Evolutionary conservation across 257 asterid genomes (phyloP).

Genomic region (Nicotiana paniculata): DNA sequence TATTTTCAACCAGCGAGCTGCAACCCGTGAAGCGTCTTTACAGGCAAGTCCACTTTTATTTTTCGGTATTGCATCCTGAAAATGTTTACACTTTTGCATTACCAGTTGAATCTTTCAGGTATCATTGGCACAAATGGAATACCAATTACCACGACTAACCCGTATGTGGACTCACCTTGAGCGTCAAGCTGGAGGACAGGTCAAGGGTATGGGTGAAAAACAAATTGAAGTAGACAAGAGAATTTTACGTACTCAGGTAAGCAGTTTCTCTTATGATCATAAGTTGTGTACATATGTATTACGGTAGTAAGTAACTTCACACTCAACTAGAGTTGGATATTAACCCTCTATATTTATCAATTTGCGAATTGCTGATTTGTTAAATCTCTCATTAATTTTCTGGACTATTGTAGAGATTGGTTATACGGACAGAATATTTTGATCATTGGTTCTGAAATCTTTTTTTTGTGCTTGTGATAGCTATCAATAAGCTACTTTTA

Average conservation of each 20-base stretch:
- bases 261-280: slow-evolving; percentile 17
- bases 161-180: slow-evolving; percentile 98
- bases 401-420: neutral
- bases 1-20: slow-evolving; percentile 93
- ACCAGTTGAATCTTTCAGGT: slow-evolving; percentile 41
- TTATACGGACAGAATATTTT: neutral
- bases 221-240: slow-evolving; percentile 99
- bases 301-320: neutral
- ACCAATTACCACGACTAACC: slow-evolving; percentile 88
- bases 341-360: neutral
- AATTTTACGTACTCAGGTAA: slow-evolving; percentile 87
- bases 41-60: slow-evolving; percentile 40
- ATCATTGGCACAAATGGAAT: slow-evolving; percentile 94
- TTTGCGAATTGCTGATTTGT: too few relatives aligned
- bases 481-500: neutral
- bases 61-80: neutral
- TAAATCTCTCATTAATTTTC: neutral
- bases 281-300: neutral
- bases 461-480: neutral
- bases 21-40: slow-evolving; percentile 92
- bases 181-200: slow-evolving; percentile 98
- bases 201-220: slow-evolving; percentile 99
- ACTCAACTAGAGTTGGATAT: neutral
- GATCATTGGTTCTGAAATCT: neutral
- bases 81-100: slow-evolving; percentile 9